phyloP scores from a whole-genome alignment of 768 basidiomycete genomes.

The Tylopilus subfusipes region DNA sequence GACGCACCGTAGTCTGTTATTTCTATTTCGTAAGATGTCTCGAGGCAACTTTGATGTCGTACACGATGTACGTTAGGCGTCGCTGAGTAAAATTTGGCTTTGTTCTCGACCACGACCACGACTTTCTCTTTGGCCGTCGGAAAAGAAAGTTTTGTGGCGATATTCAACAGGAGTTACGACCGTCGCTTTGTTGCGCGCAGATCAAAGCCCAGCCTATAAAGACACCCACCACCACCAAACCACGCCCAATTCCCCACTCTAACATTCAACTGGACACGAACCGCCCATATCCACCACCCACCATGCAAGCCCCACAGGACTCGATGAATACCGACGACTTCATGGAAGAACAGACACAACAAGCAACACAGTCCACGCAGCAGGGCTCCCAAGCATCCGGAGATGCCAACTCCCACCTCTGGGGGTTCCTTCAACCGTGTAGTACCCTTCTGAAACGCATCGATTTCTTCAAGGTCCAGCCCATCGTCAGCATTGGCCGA shows the following conservation, averaged over 20 bases:
- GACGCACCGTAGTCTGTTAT: constrained; percentile 40
- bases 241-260: neutral
- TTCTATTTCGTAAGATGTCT: constrained; percentile 9
- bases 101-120: constrained; percentile 1
- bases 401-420: constrained; percentile 41
- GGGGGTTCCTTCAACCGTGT: constrained; percentile 72
- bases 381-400: constrained; percentile 24
- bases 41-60: constrained; percentile 17
- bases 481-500: constrained; percentile 54
- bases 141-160: no score
- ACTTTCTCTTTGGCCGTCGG: no score
- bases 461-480: constrained; percentile 56
- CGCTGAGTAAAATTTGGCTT: neutral
- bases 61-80: constrained; percentile 6
- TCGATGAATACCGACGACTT: constrained; percentile 25
- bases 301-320: constrained; percentile 22
- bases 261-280: no score
- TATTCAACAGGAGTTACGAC: constrained; percentile 10
- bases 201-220: constrained; percentile 24
- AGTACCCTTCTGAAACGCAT: constrained; percentile 48
- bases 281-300: neutral
- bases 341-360: constrained; percentile 34
- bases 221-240: neutral
- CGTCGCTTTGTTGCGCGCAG: constrained; percentile 19
- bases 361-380: constrained; percentile 42